Percentiles rank a stretch among this genome's conserved stretches.
phyloP scores from a whole-genome alignment of 257 asterid species.

The Solanum chiquidenum region DNA sequence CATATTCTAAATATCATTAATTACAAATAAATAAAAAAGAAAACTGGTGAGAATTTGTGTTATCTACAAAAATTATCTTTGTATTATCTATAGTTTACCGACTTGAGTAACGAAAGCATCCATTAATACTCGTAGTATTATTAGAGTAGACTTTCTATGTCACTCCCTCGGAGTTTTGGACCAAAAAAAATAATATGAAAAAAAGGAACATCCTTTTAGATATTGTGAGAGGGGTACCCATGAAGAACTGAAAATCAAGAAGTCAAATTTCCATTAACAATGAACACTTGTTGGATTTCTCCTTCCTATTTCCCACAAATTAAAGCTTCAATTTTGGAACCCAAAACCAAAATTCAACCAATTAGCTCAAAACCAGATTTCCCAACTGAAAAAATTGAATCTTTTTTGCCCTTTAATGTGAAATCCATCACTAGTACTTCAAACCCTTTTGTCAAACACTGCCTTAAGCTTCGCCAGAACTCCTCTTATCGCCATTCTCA shows the following conservation, averaged over 20 bases:
- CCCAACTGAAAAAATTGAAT: constrained; percentile 10
- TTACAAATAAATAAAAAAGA: fast-evolving
- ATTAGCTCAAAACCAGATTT: constrained; percentile 2
- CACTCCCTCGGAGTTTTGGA: fast-evolving
- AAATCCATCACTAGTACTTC: constrained; percentile 68
- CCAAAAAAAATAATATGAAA: neutral
- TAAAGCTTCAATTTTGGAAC: constrained; percentile 4
- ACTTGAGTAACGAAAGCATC: fast-evolving
- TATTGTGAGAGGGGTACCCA: neutral
- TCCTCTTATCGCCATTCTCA: constrained; percentile 75
- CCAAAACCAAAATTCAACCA: neutral
- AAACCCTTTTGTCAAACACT: constrained; percentile 85
- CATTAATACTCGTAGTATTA: too few relatives aligned
- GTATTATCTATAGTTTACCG: too few relatives aligned
- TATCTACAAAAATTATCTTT: too few relatives aligned
- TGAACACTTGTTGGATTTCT: constrained; percentile 17
- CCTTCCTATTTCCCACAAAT: neutral
- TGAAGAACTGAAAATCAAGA: neutral
- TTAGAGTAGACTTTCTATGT: too few relatives aligned
- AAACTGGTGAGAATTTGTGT: neutral
- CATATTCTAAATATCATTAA: neutral
- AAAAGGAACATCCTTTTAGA: neutral
- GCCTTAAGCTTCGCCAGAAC: constrained; percentile 76
- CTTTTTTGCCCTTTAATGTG: constrained; percentile 46
- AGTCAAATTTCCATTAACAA: constrained; percentile 23